These are phyloP conservation scores for Dendrocalamus latiflorus DNA, from an alignment of 202 grass and related monocot species.

Conservation along the genomic window DNA sequence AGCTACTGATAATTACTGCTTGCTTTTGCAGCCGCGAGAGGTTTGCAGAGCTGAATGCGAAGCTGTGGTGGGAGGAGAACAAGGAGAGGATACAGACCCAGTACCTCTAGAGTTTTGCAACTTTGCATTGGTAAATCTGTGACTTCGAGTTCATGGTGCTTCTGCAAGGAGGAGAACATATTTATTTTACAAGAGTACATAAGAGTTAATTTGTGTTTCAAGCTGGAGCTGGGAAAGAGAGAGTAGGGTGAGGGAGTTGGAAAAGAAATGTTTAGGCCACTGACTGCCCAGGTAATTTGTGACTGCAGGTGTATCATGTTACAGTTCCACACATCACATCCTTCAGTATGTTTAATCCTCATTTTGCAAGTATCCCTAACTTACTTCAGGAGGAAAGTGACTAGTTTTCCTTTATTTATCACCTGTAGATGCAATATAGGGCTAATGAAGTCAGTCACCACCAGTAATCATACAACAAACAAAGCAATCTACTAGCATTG, in stretches of 20 bases:
- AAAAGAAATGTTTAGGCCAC: slow-evolving; percentile 16
- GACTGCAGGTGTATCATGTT: slow-evolving; percentile 20
- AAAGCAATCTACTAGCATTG: background rate
- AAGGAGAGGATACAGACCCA: slow-evolving; percentile 75
- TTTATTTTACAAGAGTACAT: slow-evolving; percentile 22
- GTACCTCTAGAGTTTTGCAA: slow-evolving; percentile 34
- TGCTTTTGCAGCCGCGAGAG: slow-evolving; percentile 56
- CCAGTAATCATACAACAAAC: background rate
- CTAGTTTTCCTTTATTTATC: background rate
- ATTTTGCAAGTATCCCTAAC: background rate
- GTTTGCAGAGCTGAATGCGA: slow-evolving; percentile 72
- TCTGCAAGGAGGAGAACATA: slow-evolving; percentile 16
- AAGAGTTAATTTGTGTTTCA: background rate
- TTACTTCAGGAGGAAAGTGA: background rate
- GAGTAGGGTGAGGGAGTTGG: background rate
- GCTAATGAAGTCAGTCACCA: background rate
- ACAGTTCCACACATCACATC: slow-evolving; percentile 33
- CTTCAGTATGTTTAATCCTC: background rate
- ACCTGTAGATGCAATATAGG: background rate
- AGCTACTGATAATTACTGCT: background rate
- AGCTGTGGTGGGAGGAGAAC: slow-evolving; percentile 90
- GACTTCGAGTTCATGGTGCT: background rate
- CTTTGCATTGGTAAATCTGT: background rate
- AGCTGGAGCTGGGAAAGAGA: slow-evolving; percentile 35
- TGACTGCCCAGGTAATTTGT: slow-evolving; percentile 16